A percentile compares a stretch with the other conserved stretches of the same genome.
These are phyloP conservation scores for Poa annua DNA, from an alignment of 176 grass and related monocot species.

Conservation along the genomic window DNA sequence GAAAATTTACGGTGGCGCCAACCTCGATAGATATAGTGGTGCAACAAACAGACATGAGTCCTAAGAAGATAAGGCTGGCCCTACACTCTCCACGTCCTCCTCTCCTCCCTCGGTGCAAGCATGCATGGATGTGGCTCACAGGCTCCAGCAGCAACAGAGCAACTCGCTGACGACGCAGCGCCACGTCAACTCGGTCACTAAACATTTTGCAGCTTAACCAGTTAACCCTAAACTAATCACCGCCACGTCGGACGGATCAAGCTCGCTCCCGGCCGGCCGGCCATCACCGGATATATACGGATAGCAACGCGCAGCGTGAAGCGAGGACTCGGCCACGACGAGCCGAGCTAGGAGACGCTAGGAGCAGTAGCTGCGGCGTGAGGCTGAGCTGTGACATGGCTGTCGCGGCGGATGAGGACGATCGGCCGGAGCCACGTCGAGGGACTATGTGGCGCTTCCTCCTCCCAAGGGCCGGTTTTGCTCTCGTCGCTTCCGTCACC, in stretches of 20 bases:
- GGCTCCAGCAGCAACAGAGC: not conserved
- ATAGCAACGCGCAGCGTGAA: not conserved
- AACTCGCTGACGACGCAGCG: slow-evolving; percentile 19
- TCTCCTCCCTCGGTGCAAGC: not conserved
- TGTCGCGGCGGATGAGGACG: slow-evolving; percentile 20
- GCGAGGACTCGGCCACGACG: not conserved
- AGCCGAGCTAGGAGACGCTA: not conserved
- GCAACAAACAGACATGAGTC: not conserved
- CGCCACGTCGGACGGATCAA: slow-evolving; percentile 44
- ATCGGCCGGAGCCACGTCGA: slow-evolving; percentile 35
- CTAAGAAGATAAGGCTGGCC: not conserved
- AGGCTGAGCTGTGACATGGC: slow-evolving; percentile 44
- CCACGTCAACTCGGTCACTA: not conserved
- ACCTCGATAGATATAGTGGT: too few relatives aligned
- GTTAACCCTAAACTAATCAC: slow-evolving; percentile 13
- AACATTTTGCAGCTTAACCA: not conserved
- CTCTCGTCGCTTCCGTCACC: not conserved
- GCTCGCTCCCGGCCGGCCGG: not conserved
- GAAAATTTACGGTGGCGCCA: too few relatives aligned
- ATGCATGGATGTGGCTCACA: not conserved
- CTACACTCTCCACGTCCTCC: slow-evolving; percentile 49
- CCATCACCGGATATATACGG: not conserved
- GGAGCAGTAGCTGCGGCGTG: not conserved
- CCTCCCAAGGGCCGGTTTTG: slow-evolving; percentile 47
- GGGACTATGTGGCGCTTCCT: slow-evolving; percentile 54